Base-by-base conservation (phyloP, 768 basidiomycete genomes). In the Mycena olivaceomarginata region DNA sequence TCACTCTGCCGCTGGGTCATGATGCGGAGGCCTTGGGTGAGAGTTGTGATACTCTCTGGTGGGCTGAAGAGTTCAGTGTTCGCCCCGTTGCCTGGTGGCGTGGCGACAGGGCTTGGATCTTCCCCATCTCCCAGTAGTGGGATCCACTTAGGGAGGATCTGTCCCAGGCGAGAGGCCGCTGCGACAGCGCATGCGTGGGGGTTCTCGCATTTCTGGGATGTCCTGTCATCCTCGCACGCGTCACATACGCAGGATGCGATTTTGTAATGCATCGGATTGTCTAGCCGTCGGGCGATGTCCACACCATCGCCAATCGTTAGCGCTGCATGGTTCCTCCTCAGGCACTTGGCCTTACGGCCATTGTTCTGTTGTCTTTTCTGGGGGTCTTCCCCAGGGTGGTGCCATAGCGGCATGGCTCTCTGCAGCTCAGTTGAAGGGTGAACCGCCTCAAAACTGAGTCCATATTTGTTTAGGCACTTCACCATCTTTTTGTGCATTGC, bases 391-490 rank as follows among this genome's bases (percentile, higher is more conserved):
- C 71, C 65, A 7, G 56, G 25, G 67, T 80, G 79, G 48, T 70
- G 60, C 79, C 79, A 80, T 31, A 80, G 46, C 16, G 79, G 79
- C 68, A 78, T 43, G n/a, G 51, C 16, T 12, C n/a, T 18, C 15
- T 45, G n/a, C 0, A 78, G 2, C 20, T 37, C 69, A 2, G 20
- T 13, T 7, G 67, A 31, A 12, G 63, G 67, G 45, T 41, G 40
- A 0, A 63, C 40, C 7, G 62, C n/a, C 20, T 2, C 40, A 22
- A 63, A 63, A 1, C 11, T n/a, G 6, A 63, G 9, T 0, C 62
- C 62, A n/a, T 63, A 63, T 63, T 63, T 63, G 11, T 41, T 12
- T 16, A 63, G 2, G 18, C 62, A 63, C 11, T 16, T 63, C 6
- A 63, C 39, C 39, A 63, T 15, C 2, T 12, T 20, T 41, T 63